Evolutionary conservation across 768 basidiomycete species (phyloP).

Genomic region (Mycena chlorophos): DNA sequence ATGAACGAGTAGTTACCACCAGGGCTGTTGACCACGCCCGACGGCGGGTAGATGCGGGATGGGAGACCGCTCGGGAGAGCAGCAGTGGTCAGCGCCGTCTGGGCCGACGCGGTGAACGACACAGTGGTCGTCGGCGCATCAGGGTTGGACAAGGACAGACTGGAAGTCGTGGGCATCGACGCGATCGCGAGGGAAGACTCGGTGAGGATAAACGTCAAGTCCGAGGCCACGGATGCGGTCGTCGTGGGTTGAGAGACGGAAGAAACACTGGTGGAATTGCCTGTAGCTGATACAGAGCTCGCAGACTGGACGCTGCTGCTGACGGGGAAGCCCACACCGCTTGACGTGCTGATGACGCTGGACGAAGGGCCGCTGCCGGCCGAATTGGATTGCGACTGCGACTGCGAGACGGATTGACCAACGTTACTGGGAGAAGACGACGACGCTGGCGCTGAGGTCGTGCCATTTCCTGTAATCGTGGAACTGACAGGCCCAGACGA

Average conservation of each 20-base stretch:
- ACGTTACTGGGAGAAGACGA: not conserved
- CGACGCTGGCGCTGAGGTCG: too few relatives aligned
- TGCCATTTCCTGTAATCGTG: too few relatives aligned
- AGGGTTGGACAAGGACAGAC: slow-evolving; percentile 39
- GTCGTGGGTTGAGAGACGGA: not conserved
- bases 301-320: not conserved
- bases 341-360: slow-evolving; percentile 1
- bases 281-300: not conserved
- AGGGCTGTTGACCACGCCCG: slow-evolving; percentile 6
- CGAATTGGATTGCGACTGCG: too few relatives aligned
- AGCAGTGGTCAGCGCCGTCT: slow-evolving; percentile 28
- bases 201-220: slow-evolving; percentile 46
- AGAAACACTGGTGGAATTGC: not conserved
- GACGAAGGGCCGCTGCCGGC: too few relatives aligned
- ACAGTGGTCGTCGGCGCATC: slow-evolving; percentile 43
- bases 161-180: slow-evolving; percentile 32
- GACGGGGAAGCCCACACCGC: slow-evolving; percentile 23
- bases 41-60: slow-evolving; percentile 53
- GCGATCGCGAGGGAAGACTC: slow-evolving; percentile 43
- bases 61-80: slow-evolving; percentile 63
- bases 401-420: not conserved
- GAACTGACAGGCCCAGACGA: too few relatives aligned
- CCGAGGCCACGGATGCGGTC: slow-evolving; percentile 36
- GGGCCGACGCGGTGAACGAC: slow-evolving; percentile 18
- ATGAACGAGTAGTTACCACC: slow-evolving; percentile 46